A percentile compares a stretch with the other conserved stretches of the same genome.
Conservation (phyloP, 1,284 basidiomycete species). For the Tylopilus sp. region DNA sequence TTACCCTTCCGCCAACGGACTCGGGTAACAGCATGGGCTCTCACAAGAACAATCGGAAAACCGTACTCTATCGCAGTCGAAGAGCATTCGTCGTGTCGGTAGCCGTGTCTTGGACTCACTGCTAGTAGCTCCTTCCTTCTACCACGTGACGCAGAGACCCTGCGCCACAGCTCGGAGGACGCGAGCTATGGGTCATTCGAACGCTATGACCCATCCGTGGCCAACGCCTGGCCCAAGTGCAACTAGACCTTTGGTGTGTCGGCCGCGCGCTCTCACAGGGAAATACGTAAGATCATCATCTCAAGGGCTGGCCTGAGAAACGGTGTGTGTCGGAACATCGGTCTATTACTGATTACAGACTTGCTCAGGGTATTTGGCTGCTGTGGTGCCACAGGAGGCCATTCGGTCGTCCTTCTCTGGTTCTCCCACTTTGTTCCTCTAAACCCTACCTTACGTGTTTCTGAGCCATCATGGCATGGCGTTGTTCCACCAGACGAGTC, state of each 20-base stretch:
- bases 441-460: background rate
- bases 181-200: too few species aligned
- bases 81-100: too few species aligned
- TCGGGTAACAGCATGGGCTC: too few species aligned
- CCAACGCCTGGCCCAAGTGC: too few species aligned
- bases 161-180: too few species aligned
- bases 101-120: too few species aligned
- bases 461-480: background rate
- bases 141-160: too few species aligned
- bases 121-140: too few species aligned
- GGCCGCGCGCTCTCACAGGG: background rate
- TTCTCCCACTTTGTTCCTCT: background rate
- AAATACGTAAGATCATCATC: background rate
- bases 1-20: too few species aligned
- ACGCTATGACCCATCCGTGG: too few species aligned
- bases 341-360: background rate
- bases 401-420: background rate
- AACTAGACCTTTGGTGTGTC: background rate
- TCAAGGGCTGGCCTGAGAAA: background rate
- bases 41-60: too few species aligned
- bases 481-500: background rate
- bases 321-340: conserved; percentile 5
- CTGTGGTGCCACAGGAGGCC: conserved; percentile 17
- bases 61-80: too few species aligned
- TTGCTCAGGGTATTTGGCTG: background rate